Base-by-base conservation (phyloP, 345 rosid genomes). In the Noccaea caerulescens region DNA sequence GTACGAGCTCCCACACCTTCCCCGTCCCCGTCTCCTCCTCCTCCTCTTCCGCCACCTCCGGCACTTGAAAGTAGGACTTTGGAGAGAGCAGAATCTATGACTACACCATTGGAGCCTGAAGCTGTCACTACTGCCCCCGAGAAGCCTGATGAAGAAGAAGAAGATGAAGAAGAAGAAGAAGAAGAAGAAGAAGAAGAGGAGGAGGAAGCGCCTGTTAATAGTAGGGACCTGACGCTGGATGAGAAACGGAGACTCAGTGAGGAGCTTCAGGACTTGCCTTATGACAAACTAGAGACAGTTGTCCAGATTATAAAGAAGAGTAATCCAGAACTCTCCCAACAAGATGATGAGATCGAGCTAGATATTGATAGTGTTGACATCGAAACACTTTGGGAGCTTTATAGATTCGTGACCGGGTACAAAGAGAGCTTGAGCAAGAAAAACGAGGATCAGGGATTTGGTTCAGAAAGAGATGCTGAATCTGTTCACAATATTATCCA, bases 261-360 rank as follows among this genome's bases (percentile, higher is more conserved):
- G 63, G 78, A 75, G 75, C 88, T 94, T 71, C 91, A 83, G 78
- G 82, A 72, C 62, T 82, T 94, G 82, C 91, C 99, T 51, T 85
- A 90, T 14, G 96, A 91, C 37, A 82, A 87, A 75, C 79, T 94
- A 57, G 95, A 87, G 42, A 72, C 70, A 3, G 82, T 89, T 58
- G 95, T 94, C 47, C 91, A 88, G 79, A 94, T 91, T 68, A 88
- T 94, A 63, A 94, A 80, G 83, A 89, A 83, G 81, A 84, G 93
- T 69, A 94, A 85, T 50, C 82, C 87, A 39, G 86, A 77, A n/a
- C 88, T 91, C 74, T 83, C 80, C 57, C 89, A 83, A 64, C 85
- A 88, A 58, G 96, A 91, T 68, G 93, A 89, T 80, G 99, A 91
- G 78, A 85, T 94, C 75, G 99, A 91, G 77, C 83, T 94, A 66